These are phyloP conservation scores for Melaleuca alternifolia DNA, from an alignment of 345 rosid genomes.

Conservation along the genomic window DNA sequence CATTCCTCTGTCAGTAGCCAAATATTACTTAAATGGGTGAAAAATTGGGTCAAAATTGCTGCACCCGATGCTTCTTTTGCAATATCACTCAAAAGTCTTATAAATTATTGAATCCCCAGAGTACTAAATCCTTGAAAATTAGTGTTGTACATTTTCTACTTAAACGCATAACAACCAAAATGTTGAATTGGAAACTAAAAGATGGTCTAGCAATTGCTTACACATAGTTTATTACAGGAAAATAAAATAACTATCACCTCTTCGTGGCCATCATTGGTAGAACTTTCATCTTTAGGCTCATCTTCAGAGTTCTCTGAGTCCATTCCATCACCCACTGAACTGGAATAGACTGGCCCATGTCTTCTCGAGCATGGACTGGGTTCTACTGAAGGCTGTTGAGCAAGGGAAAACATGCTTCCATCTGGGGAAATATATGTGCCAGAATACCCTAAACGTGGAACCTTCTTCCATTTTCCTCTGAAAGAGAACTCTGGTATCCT, in stretches of 20 bases:
- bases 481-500: conserved; percentile 22
- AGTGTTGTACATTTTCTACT: neutral
- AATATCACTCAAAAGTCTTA: neutral
- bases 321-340: conserved; percentile 37
- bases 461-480: conserved; percentile 26
- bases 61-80: neutral
- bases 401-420: conserved; percentile 15
- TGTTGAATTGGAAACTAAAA: neutral
- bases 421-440: conserved; percentile 14
- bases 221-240: neutral
- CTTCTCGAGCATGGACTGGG: conserved; percentile 11
- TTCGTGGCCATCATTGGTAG: neutral
- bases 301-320: conserved; percentile 26
- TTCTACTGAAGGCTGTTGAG: conserved; percentile 11
- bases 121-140: neutral
- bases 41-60: neutral
- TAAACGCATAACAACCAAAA: neutral
- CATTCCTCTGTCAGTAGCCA: neutral
- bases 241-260: neutral
- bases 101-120: neutral
- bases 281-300: neutral
- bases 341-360: conserved; percentile 25
- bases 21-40: neutral
- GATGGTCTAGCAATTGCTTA: neutral
- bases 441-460: conserved; percentile 24